Evolutionary conservation across 768 basidiomycete species (phyloP).

Genomic region (Rhizopogon vinicolor): DNA sequence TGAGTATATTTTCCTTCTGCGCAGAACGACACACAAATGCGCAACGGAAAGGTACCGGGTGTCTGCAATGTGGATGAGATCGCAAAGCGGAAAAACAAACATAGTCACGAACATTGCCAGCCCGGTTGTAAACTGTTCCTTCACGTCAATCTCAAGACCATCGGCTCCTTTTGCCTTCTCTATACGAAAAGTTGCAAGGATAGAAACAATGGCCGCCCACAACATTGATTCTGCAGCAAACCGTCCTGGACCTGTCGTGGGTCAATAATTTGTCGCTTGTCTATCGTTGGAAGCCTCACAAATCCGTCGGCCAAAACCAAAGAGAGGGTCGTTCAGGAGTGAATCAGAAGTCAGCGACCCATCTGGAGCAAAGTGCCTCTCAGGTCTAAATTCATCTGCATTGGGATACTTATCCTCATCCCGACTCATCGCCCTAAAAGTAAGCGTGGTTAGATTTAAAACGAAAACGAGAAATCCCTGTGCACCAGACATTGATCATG

Average conservation of each 20-base stretch:
- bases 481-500: conserved; percentile 16
- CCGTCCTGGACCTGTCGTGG: conserved; percentile 3
- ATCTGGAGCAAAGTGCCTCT: conserved; percentile 22
- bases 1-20: not conserved
- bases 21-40: not conserved
- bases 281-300: not conserved
- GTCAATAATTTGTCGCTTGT: not conserved
- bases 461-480: not conserved
- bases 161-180: not conserved
- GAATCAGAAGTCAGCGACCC: conserved; percentile 2
- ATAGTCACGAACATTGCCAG: not conserved
- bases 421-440: conserved; percentile 17
- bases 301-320: conserved; percentile 4
- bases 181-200: conserved; percentile 16
- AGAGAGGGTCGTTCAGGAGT: not conserved
- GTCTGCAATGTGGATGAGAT: not conserved
- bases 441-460: not conserved
- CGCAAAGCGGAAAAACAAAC: not conserved
- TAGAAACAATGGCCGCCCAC: conserved; percentile 6
- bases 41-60: not conserved
- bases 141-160: not conserved
- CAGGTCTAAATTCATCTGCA: conserved; percentile 29
- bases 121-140: not conserved
- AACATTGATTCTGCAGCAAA: conserved; percentile 2
- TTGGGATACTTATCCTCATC: conserved; percentile 21